Base-by-base conservation (phyloP, 192 early-diverging fungal genomes). In the Coemansia pectinata region DNA sequence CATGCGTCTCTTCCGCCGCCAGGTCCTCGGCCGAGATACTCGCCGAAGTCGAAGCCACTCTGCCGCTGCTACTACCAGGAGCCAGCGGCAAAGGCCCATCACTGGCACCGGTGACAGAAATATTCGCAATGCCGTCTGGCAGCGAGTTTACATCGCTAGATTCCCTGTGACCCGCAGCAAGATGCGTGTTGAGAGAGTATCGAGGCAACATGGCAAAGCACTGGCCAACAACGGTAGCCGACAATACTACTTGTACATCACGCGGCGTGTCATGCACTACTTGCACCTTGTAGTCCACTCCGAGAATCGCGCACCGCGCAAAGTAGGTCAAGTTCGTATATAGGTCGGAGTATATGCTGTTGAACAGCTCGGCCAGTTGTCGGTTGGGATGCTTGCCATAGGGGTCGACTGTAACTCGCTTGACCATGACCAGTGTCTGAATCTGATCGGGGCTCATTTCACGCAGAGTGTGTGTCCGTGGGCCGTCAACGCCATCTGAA, bases 341-440 rank as follows among this genome's bases (percentile, higher is more conserved):
- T 29, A 93, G 66, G 34, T 92, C 90, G 31, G 88, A 70, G 62
- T 94, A 91, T 9, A 91, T 71, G 9, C 77, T 65, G 58, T 85
- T 85, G 74, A 93, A 90, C 33, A 94, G 62, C 11, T 73, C 77
- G 2, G 91, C 89, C 0, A 94, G 84, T 52, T 91, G 90, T 8
- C 88, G 84, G 65, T 91, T 94, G 14, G 91, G 91, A 71, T 92
- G 91, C 62, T 92, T 88, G 5, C 85, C 77, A 25, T 70, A 70
- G 23, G 76, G 72, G 31, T 78, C 83, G 58, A 93, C 88, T 21
- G 77, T 69, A 3, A 76, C 84, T 31, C 91, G 88, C 67, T 87
- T 90, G 50, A 91, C 80, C 65, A 88, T 85, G 4, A 85, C 85
- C 29, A 92, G 79, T 55, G 85, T 76, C 64, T 87, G 84, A 44